phyloP scores from a whole-genome alignment of 2,329 filamentous ascomycete genomes.

The Ophiostoma sp. region DNA sequence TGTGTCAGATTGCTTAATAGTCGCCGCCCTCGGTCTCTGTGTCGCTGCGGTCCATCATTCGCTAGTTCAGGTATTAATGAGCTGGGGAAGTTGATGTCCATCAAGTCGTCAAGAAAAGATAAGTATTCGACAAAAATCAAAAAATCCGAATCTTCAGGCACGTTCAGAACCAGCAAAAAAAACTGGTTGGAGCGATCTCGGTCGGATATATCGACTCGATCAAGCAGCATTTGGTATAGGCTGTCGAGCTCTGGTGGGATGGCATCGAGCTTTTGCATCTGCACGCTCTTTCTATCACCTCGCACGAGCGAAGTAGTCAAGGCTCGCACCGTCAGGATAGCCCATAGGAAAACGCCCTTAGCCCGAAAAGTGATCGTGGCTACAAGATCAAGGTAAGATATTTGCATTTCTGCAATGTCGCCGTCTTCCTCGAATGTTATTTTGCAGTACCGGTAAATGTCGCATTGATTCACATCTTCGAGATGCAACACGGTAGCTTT shows the following conservation, averaged over 20 bases:
- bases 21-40: not conserved
- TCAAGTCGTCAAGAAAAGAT: not conserved
- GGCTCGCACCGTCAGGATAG: not conserved
- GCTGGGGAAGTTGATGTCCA: not conserved
- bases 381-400: not conserved
- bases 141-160: not conserved
- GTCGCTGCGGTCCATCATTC: not conserved
- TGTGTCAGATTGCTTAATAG: not conserved
- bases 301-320: not conserved
- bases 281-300: not conserved
- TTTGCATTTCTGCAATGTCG: not conserved
- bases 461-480: not conserved
- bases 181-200: not conserved
- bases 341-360: not conserved
- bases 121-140: no score
- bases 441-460: conserved; percentile 3
- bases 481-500: not conserved
- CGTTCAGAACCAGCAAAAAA: not conserved
- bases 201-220: not conserved
- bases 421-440: not conserved
- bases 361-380: not conserved
- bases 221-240: not conserved
- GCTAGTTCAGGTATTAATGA: not conserved
- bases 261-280: conserved; percentile 1
- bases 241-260: not conserved